These are phyloP conservation scores for barley (Hordeum vulgare) DNA, from an alignment of 176 grass and related monocot genomes.

Conservation along the genomic window MorexV3_pseudomolecules_assembly NC_058519.1:602048573-602049072, in stretches of 20 bases:
- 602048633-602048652: neutral
- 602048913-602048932: constrained; percentile 51
- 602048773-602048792: constrained; percentile 31
- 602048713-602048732: neutral
- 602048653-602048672: no score
- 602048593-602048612: constrained; percentile 50
- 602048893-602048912: constrained; percentile 42
- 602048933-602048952: constrained; percentile 37
- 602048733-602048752: neutral
- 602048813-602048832: constrained; percentile 50
- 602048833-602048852: constrained; percentile 37
- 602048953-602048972: constrained; percentile 48
- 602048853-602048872: constrained; percentile 13
- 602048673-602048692: neutral
- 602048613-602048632: constrained; percentile 34
- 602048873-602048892: constrained; percentile 42
- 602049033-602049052: neutral
- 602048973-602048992: constrained; percentile 21
- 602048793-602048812: constrained; percentile 51
- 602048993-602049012: constrained; percentile 64
- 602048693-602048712: neutral
- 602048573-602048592: constrained; percentile 13
- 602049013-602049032: constrained; percentile 50
- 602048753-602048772: neutral
- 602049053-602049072: neutral